A percentile compares a stretch with the other conserved stretches of the same genome.
These are phyloP conservation scores for Lumnitzera racemosa DNA, from an alignment of 345 rosid genomes.

Conservation along the genomic window DNA sequence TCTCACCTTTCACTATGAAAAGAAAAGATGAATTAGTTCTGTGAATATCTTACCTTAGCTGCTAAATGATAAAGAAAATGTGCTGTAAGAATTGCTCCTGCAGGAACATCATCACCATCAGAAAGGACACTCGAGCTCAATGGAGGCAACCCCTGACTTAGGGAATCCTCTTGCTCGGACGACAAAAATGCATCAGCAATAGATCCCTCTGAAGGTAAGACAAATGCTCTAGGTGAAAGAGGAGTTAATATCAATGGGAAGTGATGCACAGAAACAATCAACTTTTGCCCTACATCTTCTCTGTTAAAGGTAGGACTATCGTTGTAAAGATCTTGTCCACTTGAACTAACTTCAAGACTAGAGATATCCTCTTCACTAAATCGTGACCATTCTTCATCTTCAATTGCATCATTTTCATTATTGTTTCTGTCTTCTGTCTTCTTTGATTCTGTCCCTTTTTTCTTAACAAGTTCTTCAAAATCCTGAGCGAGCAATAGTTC, in stretches of 20 bases:
- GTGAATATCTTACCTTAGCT: constrained; percentile 45
- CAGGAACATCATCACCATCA: constrained; percentile 73
- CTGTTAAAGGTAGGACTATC: constrained; percentile 19
- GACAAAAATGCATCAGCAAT: constrained; percentile 78
- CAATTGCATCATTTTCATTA: constrained; percentile 19
- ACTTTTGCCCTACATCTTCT: constrained; percentile 30
- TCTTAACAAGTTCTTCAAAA: constrained; percentile 72
- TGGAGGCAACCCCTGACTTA: constrained; percentile 84
- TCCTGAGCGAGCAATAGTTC: constrained; percentile 90
- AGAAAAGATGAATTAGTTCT: neutral
- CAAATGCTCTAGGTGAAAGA: constrained; percentile 77
- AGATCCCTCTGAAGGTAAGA: constrained; percentile 93
- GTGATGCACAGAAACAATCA: constrained; percentile 74
- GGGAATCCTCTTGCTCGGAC: constrained; percentile 59
- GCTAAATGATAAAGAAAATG: constrained; percentile 91
- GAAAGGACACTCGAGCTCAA: constrained; percentile 51
- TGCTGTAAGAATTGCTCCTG: constrained; percentile 82
- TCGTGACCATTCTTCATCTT: constrained; percentile 59
- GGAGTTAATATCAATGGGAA: constrained; percentile 86
- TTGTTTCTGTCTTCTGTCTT: constrained; percentile 17
- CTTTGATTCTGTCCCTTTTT: constrained; percentile 23
- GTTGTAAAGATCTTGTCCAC: constrained; percentile 20
- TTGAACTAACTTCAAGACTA: constrained; percentile 31
- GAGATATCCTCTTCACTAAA: constrained; percentile 41
- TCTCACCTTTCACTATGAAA: neutral